Percentiles rank a stretch among this genome's conserved stretches.
These are phyloP conservation scores for Hibiscus syriacus DNA, from an alignment of 345 rosid species.

Conservation along the genomic window DNA sequence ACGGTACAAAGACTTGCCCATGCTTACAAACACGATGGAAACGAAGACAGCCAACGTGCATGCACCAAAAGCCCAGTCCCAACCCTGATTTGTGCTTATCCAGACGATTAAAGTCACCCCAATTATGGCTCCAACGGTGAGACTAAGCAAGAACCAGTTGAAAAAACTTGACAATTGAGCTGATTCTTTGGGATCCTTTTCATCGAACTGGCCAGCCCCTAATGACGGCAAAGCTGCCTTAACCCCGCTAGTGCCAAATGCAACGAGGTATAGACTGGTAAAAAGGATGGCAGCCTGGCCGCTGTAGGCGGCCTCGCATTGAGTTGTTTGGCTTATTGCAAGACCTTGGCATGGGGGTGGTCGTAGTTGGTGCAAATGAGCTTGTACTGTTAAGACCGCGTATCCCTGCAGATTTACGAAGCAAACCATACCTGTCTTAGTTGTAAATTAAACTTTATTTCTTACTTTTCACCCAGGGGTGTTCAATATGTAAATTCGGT, in stretches of 20 bases:
- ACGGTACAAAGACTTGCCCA: conserved; percentile 53
- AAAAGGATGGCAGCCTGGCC: conserved; percentile 32
- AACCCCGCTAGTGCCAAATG: conserved; percentile 46
- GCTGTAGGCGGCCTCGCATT: conserved; percentile 29
- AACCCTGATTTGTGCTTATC: conserved; percentile 42
- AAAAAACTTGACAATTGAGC: conserved; percentile 40
- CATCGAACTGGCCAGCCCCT: conserved; percentile 63
- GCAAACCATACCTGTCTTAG: neutral
- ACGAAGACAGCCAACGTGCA: conserved; percentile 26
- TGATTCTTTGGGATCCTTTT: conserved; percentile 39
- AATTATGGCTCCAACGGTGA: conserved; percentile 32
- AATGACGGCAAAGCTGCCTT: conserved; percentile 48
- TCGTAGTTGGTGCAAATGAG: conserved; percentile 37
- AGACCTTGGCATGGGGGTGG: conserved; percentile 44
- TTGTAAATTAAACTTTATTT: neutral
- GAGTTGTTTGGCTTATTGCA: conserved; percentile 14
- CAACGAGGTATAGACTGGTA: conserved; percentile 46
- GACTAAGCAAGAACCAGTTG: conserved; percentile 60
- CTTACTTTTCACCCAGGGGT: neutral
- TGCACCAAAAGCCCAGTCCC: conserved; percentile 46
- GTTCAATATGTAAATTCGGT: neutral
- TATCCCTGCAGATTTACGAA: conserved; percentile 35
- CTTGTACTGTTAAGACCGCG: conserved; percentile 37
- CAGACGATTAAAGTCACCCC: conserved; percentile 51
- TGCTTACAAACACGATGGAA: conserved; percentile 20